A percentile compares a stretch with the other conserved stretches of the same genome.
Conservation (phyloP, 2,329 filamentous ascomycete genomes). For the Fusarium pseudonygamai region DNA sequence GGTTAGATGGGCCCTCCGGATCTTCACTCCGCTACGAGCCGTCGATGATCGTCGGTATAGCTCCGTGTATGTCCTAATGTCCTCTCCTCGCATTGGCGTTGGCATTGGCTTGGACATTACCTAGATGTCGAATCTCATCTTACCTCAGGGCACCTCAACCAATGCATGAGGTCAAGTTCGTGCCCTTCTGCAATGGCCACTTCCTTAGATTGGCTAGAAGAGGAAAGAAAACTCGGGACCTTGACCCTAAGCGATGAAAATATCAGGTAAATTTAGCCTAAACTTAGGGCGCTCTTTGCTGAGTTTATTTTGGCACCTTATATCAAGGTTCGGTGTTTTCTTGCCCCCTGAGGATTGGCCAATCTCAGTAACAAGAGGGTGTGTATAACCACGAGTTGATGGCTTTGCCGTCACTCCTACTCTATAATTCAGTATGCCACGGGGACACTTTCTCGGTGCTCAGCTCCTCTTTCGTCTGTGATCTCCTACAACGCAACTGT, state of each 20-base stretch:
- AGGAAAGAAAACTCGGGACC: too few species aligned
- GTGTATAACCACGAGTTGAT: slow-evolving; percentile 30
- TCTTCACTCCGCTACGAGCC: slow-evolving; percentile 36
- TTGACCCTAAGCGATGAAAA: too few species aligned
- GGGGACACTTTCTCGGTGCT: slow-evolving; percentile 31
- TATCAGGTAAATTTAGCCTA: too few species aligned
- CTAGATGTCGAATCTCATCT: slow-evolving; percentile 20
- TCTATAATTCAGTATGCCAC: slow-evolving; percentile 28
- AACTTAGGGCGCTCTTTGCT: too few species aligned
- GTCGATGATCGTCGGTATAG: slow-evolving; percentile 37
- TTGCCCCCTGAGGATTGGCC: too few species aligned
- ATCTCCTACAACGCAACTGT: slow-evolving; percentile 23
- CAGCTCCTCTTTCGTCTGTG: slow-evolving; percentile 13
- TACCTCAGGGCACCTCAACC: slow-evolving; percentile 9
- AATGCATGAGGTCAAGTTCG: slow-evolving; percentile 34
- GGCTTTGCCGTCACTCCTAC: slow-evolving; percentile 37
- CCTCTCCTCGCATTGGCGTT: slow-evolving; percentile 9
- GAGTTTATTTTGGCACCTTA: too few species aligned
- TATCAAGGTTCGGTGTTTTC: too few species aligned
- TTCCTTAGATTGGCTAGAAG: slow-evolving; percentile 32
- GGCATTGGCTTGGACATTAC: not conserved
- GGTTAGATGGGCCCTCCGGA: slow-evolving; percentile 21
- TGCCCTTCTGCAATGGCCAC: slow-evolving; percentile 20
- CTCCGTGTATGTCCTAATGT: slow-evolving; percentile 1
- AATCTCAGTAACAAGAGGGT: slow-evolving; percentile 11